Base-by-base conservation (phyloP, 768 basidiomycete species). In the Trametopsis cervina region DNA sequence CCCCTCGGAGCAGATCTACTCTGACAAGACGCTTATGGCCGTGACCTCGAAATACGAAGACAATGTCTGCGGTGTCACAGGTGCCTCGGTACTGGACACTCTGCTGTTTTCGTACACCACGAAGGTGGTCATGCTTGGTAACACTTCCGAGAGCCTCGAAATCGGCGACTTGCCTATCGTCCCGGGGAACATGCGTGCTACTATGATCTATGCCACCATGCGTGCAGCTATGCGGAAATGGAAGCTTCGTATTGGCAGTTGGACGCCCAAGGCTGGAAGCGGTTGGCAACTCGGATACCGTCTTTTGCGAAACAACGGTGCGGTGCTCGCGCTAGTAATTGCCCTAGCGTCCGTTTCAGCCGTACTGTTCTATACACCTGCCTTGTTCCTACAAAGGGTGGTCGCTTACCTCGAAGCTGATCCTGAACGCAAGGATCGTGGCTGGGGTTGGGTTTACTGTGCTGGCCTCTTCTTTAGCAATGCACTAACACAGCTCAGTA, bases 91-190 rank as follows among this genome's bases (percentile, higher is more conserved):
- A 0, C 78, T 75, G 72, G 77, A 76, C 47, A 67, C 70, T 43
- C 64, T 96, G 4, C 66, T 92, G n/a, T 96, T 96, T 65, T 81
- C 81, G 13, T 93, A 91, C 62, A 89, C 86, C 29, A 93, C 90
- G 1, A 82, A 85, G 51, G 88, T 96, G 12, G 80, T 94, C 47
- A 81, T 82, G 77, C 80, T 92, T 36, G 92, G 90, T 2, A 80
- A 89, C 64, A 72, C 71, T 2, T 72, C 84, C 1, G 73, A 77
- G 47, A 83, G 77, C 49, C 75, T 95, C 40, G 88, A 95, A 55
- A 89, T 91, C 18, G 89, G 82, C 51, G 91, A 96, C 61, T 69
- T 96, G 24, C 93, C 92, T 4, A 81, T 94, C 46, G 76, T 93
- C 7, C 78, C 86, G 0, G 78, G 73, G 0, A 63, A 76, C 56